These are phyloP conservation scores for Kalaharituber pfeilii DNA, from an alignment of 2,329 filamentous ascomycete genomes.

Conservation along the genomic window DNA sequence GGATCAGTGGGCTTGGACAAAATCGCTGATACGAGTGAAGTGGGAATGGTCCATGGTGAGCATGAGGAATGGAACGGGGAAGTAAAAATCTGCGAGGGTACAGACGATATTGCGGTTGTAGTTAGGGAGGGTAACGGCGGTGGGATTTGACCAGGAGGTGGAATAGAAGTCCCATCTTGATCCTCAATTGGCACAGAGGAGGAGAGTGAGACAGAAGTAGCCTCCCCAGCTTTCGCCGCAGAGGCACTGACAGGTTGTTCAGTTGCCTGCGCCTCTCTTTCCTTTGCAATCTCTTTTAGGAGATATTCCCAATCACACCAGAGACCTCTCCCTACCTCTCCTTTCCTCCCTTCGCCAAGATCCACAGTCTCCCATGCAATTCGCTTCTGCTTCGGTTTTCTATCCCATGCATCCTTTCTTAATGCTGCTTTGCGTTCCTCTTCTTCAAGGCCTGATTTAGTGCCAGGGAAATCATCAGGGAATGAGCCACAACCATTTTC, in stretches of 20 bases:
- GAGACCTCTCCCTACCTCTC: conserved; percentile 68
- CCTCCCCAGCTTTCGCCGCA: too few relatives aligned
- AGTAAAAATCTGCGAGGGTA: not conserved
- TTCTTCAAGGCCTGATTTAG: conserved; percentile 61
- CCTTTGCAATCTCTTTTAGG: conserved; percentile 29
- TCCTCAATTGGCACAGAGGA: not conserved
- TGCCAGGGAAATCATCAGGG: conserved; percentile 67
- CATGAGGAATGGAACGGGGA: not conserved
- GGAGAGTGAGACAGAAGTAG: not conserved
- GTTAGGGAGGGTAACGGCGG: not conserved
- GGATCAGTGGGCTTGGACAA: conserved; percentile 18
- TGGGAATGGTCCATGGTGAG: conserved; percentile 10
- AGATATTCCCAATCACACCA: conserved; percentile 66
- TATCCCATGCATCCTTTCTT: conserved; percentile 50
- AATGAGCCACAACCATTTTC: conserved; percentile 68
- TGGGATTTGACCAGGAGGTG: not conserved
- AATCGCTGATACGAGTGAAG: conserved; percentile 24
- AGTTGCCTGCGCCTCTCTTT: conserved; percentile 4
- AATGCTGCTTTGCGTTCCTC: conserved; percentile 47
- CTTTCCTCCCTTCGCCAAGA: conserved; percentile 51
- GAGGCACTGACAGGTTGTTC: not conserved
- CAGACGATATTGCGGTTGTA: not conserved
- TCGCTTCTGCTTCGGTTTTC: conserved; percentile 65
- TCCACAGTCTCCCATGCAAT: conserved; percentile 57
- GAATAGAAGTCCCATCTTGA: conserved; percentile 4